phyloP scores from a whole-genome alignment of 257 asterid genomes.

The Rhazya stricta region DNA sequence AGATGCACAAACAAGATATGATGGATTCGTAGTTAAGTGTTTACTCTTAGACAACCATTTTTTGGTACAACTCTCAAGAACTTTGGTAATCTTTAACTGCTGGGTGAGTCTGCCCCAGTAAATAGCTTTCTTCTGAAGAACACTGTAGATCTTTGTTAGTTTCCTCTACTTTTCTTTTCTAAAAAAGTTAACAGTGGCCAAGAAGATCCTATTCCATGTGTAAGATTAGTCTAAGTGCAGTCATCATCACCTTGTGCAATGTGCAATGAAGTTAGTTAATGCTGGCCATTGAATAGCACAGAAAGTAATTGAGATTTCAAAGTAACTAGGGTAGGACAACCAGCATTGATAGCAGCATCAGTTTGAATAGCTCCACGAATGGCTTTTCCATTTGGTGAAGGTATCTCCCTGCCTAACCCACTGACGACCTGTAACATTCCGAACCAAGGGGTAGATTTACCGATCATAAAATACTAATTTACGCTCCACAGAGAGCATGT shows the following conservation, averaged over 20 bases:
- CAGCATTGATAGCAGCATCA: constrained; percentile 90
- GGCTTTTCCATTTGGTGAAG: constrained; percentile 84
- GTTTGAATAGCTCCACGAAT: constrained; percentile 93
- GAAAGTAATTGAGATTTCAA: neutral
- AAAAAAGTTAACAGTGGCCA: neutral
- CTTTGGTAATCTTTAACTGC: neutral
- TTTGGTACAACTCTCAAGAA: neutral
- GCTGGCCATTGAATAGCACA: neutral
- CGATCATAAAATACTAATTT: neutral
- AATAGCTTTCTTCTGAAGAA: neutral
- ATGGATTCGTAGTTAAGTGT: neutral
- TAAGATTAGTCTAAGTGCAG: neutral
- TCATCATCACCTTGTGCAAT: neutral
- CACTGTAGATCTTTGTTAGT: neutral
- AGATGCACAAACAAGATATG: neutral
- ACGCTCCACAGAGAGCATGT: neutral
- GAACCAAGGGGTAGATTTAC: constrained; percentile 11
- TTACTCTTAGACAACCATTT: neutral
- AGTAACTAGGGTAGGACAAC: constrained; percentile 25
- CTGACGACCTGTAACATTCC: constrained; percentile 58
- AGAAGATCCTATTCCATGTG: neutral
- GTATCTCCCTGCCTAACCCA: constrained; percentile 93
- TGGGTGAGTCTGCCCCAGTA: neutral
- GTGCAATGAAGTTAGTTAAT: neutral
- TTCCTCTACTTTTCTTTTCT: neutral